Base-by-base conservation (phyloP, 805 yeast species). In the Suhomyces faveliae region DNA sequence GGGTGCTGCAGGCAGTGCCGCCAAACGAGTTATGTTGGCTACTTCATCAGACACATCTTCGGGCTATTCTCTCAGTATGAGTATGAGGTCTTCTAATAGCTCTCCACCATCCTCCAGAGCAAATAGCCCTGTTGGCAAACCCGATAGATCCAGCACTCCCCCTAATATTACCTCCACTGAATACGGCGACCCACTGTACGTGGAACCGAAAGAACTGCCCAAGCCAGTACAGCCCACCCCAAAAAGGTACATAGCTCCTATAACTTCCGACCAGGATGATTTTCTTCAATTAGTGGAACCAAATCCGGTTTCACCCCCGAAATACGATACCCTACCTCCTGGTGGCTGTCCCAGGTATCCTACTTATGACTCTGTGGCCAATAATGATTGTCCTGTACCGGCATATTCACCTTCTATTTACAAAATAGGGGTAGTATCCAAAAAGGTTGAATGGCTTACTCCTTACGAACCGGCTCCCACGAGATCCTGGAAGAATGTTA, bases 381-480 rank as follows among this genome's bases (percentile, higher is more conserved):
- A 59, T 47, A 70, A 67, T 3, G 84, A 81, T 40, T 33, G 24
- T 2, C 77, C 87, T 5, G 15, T 33, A 17, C 97, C 97, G 1
- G 47, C 50, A 0, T 88, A 89, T 62, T 44, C 77, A 0, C 86
- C 96, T 0, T 77, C 95, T 0, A 80, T 86, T 1, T 76, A 80
- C 54, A 78, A 81, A 45, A 59, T 81, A 2, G 84, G 88, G 0
- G 57, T 78, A 1, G 75, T 85, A 1, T 62, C 78, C 5, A 72
- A 90, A 56, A 91, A 90, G 60, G 58, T 77, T 41, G 97, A 90
- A 64, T 82, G 90, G 85, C 51, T 80, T 1, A 77, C 88, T 3
- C 97, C 97, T 0, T 86, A 84, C 60, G 90, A 85, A 55, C 71
- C 81, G 2, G 76, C 95, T 0, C 74, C 81, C 2, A 63, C 73